Evolutionary conservation across 2,329 filamentous ascomycete genomes (phyloP).

Genomic region (Sphaceloma murrayae): DNA sequence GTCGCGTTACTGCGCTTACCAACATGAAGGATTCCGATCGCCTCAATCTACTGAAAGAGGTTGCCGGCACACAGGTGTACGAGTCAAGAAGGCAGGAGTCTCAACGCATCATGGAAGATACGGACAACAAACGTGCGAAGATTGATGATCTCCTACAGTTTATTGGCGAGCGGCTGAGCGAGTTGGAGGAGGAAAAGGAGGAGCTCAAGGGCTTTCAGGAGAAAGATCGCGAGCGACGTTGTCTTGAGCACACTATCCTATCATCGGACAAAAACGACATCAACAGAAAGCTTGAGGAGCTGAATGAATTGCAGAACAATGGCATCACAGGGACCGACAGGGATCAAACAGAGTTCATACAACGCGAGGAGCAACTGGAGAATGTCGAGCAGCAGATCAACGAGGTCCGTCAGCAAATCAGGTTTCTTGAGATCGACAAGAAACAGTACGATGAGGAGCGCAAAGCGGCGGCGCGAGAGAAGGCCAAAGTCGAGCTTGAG

Average conservation of each 20-base stretch:
- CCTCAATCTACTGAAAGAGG: constrained; percentile 84
- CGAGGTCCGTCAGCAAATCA: constrained; percentile 69
- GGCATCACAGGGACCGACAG: constrained; percentile 78
- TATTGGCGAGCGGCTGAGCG: constrained; percentile 78
- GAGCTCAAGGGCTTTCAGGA: constrained; percentile 90
- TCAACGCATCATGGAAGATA: constrained; percentile 93
- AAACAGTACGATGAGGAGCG: constrained; percentile 83
- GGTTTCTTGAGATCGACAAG: constrained; percentile 75
- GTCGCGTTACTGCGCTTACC: constrained; percentile 86
- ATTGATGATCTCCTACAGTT: constrained; percentile 88
- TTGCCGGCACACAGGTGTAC: constrained; percentile 96
- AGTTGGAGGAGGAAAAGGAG: constrained; percentile 95
- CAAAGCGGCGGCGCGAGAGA: constrained; percentile 65
- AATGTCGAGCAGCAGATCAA: constrained; percentile 70
- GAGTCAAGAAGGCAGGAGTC: constrained; percentile 86
- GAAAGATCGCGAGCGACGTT: constrained; percentile 83
- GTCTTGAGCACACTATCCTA: constrained; percentile 90
- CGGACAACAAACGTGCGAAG: constrained; percentile 85
- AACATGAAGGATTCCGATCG: constrained; percentile 98
- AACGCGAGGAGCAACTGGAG: constrained; percentile 69
- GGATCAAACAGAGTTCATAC: constrained; percentile 64
- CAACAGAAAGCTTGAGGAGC: constrained; percentile 63
- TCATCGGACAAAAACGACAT: constrained; percentile 78
- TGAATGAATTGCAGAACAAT: constrained; percentile 71
- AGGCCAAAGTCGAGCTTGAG: constrained; percentile 79